phyloP scores from a whole-genome alignment of 768 basidiomycete genomes.

The Neoboletus subvelutipes region DNA sequence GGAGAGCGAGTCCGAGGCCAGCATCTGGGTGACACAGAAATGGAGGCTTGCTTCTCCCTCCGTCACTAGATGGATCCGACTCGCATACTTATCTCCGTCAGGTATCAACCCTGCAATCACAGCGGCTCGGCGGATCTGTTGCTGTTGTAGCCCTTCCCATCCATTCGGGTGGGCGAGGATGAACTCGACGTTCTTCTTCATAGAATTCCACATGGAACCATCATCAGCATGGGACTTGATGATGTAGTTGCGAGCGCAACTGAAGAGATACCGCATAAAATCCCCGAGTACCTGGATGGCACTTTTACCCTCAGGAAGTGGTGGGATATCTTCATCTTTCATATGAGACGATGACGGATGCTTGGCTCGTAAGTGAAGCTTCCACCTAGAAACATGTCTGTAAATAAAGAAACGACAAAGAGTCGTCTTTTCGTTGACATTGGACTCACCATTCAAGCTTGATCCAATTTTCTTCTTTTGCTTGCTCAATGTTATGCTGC shows the following conservation, averaged over 20 bases:
- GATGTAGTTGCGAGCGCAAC: conserved; percentile 24
- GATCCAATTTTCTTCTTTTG: background rate
- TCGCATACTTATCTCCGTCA: conserved; percentile 3
- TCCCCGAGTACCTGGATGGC: conserved; percentile 26
- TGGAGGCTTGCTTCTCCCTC: conserved; percentile 30
- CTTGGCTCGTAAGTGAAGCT: conserved; percentile 37
- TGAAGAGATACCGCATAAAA: conserved; percentile 30
- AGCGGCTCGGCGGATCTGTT: conserved; percentile 29
- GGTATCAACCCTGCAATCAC: conserved; percentile 25
- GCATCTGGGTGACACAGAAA: conserved; percentile 43
- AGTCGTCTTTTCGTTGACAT: too few species aligned
- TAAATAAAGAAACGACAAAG: background rate
- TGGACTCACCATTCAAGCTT: conserved; percentile 41
- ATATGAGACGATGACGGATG: conserved; percentile 25
- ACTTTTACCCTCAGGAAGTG: conserved; percentile 23
- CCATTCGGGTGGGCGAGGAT: conserved; percentile 33
- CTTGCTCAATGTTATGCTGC: too few species aligned
- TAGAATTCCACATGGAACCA: conserved; percentile 21
- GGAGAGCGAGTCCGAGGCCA: conserved; percentile 33
- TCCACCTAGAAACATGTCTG: conserved; percentile 22
- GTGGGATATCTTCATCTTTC: conserved; percentile 18
- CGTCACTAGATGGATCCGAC: conserved; percentile 26
- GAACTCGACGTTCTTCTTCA: conserved; percentile 22
- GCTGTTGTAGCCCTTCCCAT: conserved; percentile 33
- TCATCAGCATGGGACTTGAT: conserved; percentile 30